Percentiles rank a stretch among this genome's conserved stretches.
phyloP scores from a whole-genome alignment of 192 early-diverging fungal species.

The Haplosporangium gracile region DNA sequence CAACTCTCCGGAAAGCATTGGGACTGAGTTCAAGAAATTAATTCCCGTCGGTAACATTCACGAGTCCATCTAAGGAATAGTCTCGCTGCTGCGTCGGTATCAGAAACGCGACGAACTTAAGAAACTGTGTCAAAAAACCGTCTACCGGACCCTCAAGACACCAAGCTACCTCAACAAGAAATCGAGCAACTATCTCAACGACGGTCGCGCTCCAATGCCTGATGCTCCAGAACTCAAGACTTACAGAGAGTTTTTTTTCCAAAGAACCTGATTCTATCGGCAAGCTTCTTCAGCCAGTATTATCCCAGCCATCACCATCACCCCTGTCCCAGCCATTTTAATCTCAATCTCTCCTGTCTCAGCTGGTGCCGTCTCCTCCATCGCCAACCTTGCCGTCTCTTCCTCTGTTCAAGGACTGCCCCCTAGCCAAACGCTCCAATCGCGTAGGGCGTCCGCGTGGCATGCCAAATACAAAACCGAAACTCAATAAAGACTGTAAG shows the following conservation, averaged over 20 bases:
- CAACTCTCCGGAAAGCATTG: constrained; percentile 11
- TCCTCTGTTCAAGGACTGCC: too few relatives aligned
- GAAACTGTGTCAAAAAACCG: neutral
- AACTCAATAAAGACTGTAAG: constrained; percentile 13
- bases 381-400: too few relatives aligned
- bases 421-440: too few relatives aligned
- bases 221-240: neutral
- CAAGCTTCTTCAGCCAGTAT: neutral
- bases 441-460: neutral
- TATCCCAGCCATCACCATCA: neutral
- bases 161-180: constrained; percentile 5
- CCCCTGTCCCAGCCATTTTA: too few relatives aligned
- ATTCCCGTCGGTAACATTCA: neutral
- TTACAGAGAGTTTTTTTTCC: too few relatives aligned
- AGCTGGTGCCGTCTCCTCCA: too few relatives aligned
- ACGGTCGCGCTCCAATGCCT: constrained; percentile 5
- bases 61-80: neutral
- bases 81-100: neutral
- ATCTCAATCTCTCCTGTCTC: too few relatives aligned
- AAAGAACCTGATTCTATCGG: too few relatives aligned
- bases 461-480: constrained; percentile 16
- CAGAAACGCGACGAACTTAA: too few relatives aligned
- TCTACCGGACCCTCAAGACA: neutral
- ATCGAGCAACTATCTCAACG: neutral
- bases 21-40: neutral